phyloP scores from a whole-genome alignment of 2,329 filamentous ascomycete species.

The Pestalotiopsis sp. region DNA sequence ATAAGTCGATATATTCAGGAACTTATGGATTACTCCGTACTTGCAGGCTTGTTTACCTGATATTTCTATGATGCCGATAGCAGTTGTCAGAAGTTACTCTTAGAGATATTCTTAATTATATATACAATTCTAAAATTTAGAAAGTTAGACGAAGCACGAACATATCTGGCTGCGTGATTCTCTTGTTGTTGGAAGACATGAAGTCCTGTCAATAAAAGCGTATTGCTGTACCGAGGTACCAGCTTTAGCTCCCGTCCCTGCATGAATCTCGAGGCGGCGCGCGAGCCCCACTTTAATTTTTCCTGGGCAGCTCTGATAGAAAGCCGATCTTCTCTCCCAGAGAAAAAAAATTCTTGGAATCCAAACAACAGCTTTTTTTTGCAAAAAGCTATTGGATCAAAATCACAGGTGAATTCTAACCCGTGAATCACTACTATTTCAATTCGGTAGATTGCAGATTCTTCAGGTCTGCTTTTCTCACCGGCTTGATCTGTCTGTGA shows the following conservation, averaged over 20 bases:
- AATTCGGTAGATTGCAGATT: neutral
- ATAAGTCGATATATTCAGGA: neutral
- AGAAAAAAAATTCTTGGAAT: neutral
- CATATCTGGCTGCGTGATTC: neutral
- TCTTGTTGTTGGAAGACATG: neutral
- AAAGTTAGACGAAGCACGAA: too few species aligned
- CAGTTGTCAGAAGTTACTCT: too few species aligned
- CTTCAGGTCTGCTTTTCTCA: neutral
- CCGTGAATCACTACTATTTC: neutral
- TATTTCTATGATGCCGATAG: too few species aligned
- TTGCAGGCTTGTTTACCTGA: too few species aligned
- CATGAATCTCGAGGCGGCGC: neutral
- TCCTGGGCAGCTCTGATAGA: neutral
- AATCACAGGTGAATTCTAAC: neutral
- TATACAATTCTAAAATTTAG: too few species aligned
- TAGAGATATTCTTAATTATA: too few species aligned
- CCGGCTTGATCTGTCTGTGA: neutral
- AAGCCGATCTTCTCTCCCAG: neutral
- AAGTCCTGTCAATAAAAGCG: neutral
- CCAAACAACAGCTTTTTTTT: neutral
- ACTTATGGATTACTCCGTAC: too few species aligned
- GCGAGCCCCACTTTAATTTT: conserved; percentile 1
- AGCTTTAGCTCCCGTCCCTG: conserved; percentile 3
- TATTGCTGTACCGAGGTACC: neutral
- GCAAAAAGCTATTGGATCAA: neutral